Conservation (phyloP, 768 basidiomycete species). For the Saitozyma podzolica region DNA sequence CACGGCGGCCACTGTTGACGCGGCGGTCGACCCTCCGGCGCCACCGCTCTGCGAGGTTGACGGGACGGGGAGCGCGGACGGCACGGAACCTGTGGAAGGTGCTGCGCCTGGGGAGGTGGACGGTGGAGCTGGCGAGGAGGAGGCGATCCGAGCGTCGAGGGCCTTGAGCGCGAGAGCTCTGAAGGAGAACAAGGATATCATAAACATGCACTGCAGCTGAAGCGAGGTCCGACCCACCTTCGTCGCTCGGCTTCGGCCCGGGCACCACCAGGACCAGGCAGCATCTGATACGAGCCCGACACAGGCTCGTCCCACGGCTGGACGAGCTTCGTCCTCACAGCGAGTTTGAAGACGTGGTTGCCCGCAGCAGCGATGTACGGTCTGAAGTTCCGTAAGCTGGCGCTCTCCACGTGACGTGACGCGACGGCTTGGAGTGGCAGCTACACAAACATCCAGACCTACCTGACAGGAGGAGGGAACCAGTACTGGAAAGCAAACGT, state of each 20-base stretch:
- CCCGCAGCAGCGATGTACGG: slow-evolving; percentile 69
- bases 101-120: slow-evolving; percentile 12
- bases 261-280: slow-evolving; percentile 73
- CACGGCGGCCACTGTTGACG: background rate
- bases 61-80: too few relatives aligned
- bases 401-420: background rate
- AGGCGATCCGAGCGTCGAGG: slow-evolving; percentile 84
- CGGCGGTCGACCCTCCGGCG: background rate
- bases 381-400: slow-evolving; percentile 53
- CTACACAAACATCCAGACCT: slow-evolving; percentile 48
- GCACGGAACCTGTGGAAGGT: background rate
- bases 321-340: slow-evolving; percentile 69
- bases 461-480: slow-evolving; percentile 98
- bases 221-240: slow-evolving; percentile 60
- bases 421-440: background rate
- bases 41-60: too few relatives aligned
- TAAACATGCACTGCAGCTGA: background rate
- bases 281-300: slow-evolving; percentile 61
- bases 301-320: slow-evolving; percentile 58
- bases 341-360: slow-evolving; percentile 66
- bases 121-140: slow-evolving; percentile 39
- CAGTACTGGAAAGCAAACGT: slow-evolving; percentile 92
- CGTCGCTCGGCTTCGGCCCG: slow-evolving; percentile 95
- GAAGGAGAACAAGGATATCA: slow-evolving; percentile 6
- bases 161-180: slow-evolving; percentile 97